phyloP scores from a whole-genome alignment of 306 rosid species.

The Malus sylvestris region DNA sequence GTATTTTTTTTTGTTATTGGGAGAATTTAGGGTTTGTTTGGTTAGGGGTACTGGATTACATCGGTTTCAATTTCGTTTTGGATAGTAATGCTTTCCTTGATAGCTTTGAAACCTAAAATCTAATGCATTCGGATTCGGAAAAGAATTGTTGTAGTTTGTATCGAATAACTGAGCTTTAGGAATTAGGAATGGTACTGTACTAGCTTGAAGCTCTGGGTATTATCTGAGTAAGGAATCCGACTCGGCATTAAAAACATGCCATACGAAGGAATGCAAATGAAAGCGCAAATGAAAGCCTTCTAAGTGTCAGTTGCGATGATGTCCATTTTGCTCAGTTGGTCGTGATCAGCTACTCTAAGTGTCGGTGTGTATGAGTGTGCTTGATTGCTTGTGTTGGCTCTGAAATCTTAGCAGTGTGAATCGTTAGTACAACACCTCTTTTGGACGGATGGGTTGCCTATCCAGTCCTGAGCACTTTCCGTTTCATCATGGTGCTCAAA shows the following conservation, averaged over 20 bases:
- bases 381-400: neutral
- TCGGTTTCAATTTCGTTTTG: neutral
- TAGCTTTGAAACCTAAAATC: neutral
- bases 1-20: neutral
- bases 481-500: neutral
- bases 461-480: neutral
- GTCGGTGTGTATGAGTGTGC: neutral
- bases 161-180: neutral
- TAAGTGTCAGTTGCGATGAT: neutral
- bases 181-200: neutral
- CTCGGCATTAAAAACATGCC: neutral
- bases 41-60: neutral
- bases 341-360: neutral
- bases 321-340: neutral
- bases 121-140: neutral
- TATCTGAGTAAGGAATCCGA: neutral
- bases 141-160: neutral
- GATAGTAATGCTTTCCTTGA: neutral
- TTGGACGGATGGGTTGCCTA: neutral
- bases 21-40: neutral
- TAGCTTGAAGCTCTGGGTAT: neutral
- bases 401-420: neutral
- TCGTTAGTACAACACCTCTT: neutral
- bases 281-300: neutral
- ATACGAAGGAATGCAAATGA: neutral